These are phyloP conservation scores for Phytophthora colocasiae DNA, from an alignment of 352 stramenopile genomes.

Conservation along the genomic window DNA sequence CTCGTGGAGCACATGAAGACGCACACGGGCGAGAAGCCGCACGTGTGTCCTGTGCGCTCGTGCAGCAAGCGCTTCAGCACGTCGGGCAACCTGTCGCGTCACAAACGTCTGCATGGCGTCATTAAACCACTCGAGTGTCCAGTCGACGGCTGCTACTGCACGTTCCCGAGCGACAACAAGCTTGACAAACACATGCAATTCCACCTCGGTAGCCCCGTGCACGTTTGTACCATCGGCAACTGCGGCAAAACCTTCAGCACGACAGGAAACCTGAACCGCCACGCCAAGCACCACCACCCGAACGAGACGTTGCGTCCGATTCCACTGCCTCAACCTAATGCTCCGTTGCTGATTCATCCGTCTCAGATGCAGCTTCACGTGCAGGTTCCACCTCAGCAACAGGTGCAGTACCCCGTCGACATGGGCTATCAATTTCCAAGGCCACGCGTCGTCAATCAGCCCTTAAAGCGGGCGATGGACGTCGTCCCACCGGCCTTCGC, in stretches of 20 bases:
- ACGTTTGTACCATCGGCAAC: conserved; percentile 47
- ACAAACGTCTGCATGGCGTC: conserved; percentile 57
- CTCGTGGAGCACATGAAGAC: conserved; percentile 64
- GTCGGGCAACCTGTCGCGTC: conserved; percentile 59
- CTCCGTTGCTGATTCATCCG: conserved; percentile 21
- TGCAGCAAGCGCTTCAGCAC: conserved; percentile 67
- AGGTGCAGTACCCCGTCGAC: conserved; percentile 26
- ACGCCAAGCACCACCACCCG: conserved; percentile 55
- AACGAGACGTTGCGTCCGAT: conserved; percentile 34
- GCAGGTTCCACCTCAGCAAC: conserved; percentile 15
- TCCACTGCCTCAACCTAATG: conserved; percentile 15
- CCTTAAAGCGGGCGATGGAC: conserved; percentile 26
- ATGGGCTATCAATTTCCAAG: conserved; percentile 38
- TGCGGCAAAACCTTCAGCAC: conserved; percentile 73
- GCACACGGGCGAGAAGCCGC: conserved; percentile 60
- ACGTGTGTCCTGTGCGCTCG: conserved; percentile 44
- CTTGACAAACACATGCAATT: conserved; percentile 68
- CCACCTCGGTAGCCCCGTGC: conserved; percentile 50
- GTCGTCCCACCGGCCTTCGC: conserved; percentile 25
- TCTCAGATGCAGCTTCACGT: conserved; percentile 13
- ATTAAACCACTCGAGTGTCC: conserved; percentile 48
- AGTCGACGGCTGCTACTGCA: conserved; percentile 45
- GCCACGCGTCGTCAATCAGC: conserved; percentile 9
- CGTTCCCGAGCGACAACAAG: conserved; percentile 56
- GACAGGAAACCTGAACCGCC: conserved; percentile 64